Evolutionary conservation across 2,329 filamentous ascomycete genomes (phyloP).

Genomic region (Monosporascus sp.): DNA sequence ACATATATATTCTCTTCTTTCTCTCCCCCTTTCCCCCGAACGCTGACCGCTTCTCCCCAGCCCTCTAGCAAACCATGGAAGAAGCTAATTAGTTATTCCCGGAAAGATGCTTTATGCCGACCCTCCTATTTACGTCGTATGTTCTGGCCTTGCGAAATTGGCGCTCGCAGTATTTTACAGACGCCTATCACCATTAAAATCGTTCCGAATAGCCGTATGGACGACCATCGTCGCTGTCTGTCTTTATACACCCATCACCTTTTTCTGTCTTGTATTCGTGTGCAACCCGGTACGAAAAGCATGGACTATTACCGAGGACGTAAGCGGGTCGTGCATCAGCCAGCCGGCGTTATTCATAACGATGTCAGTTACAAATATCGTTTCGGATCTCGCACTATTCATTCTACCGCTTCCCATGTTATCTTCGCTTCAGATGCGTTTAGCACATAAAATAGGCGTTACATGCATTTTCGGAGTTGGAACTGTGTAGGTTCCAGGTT

Average conservation of each 20-base stretch:
- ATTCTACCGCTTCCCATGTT: conserved; percentile 34
- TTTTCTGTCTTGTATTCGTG: conserved; percentile 13
- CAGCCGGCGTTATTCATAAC: conserved; percentile 36
- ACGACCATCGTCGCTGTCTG: conserved; percentile 12
- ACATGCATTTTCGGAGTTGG: conserved; percentile 34
- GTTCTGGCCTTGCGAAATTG: conserved; percentile 19
- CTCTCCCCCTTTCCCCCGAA: too few relatives aligned
- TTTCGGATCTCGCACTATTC: conserved; percentile 35
- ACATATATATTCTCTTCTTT: not conserved
- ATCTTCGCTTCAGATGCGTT: conserved; percentile 31
- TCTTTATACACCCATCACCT: not conserved
- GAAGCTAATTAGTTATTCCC: not conserved
- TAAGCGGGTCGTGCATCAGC: conserved; percentile 27
- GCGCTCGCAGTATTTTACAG: conserved; percentile 20
- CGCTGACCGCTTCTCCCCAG: too few relatives aligned
- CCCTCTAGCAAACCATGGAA: not conserved
- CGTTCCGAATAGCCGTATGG: conserved; percentile 11
- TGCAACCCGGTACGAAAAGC: conserved; percentile 17
- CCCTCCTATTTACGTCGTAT: conserved; percentile 11
- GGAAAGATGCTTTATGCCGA: conserved; percentile 2
- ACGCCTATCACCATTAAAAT: conserved; percentile 14
- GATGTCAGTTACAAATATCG: conserved; percentile 34
- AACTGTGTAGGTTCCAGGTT: conserved; percentile 21
- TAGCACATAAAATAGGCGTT: conserved; percentile 33
- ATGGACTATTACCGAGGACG: conserved; percentile 18